Base-by-base conservation (phyloP, 345 rosid genomes). In the Pugionium dolabratum region DNA sequence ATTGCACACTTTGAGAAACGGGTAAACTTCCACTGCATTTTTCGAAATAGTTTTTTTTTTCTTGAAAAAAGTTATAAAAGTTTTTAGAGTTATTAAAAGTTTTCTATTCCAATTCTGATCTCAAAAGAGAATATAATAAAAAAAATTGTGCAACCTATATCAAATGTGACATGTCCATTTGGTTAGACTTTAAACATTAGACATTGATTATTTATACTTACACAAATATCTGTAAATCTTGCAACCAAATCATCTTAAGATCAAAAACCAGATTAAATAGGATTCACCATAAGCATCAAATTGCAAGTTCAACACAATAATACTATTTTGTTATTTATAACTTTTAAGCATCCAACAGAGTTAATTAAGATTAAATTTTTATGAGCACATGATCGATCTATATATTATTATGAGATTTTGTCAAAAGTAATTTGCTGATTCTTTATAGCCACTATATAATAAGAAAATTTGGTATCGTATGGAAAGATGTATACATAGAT, bases 111-210 rank as follows among this genome's bases (percentile, higher is more conserved):
- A 18, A 18, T 18, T 18, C 18, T 18, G 18, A 18, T 18, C 18
- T 18, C 18, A 18, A 18, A 18, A 18, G 18, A 18, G 18, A 18
- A 18, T 18, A 18, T 18, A 18, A 18, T 18, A 18, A 18, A 18
- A 18, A 18, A 18, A 18, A 18, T 18, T 18, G 18, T 18, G 18
- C 18, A 18, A 18, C 18, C 18, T 18, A 18, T 18, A 18, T 59
- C 1, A 30, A 59, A 42, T 59, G 29, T 59, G 50, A 59, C 37
- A 59, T 59, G 29, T 10, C 63, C 63, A 43, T 6, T 43, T 11
- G 1, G 28, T 11, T 43, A 42, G 25, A 26, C 43, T 35, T 54
- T 18, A 41, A 37, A 9, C 47, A 37, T 41, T 41, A 29, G 40
- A n/a, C 36, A 1, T 30, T 29, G 59, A 42, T n/a, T 42, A 42